Percentiles rank a stretch among this genome's conserved stretches.
Conservation (phyloP, 305 asterid genomes). For the Ajuga reptans region DNA sequence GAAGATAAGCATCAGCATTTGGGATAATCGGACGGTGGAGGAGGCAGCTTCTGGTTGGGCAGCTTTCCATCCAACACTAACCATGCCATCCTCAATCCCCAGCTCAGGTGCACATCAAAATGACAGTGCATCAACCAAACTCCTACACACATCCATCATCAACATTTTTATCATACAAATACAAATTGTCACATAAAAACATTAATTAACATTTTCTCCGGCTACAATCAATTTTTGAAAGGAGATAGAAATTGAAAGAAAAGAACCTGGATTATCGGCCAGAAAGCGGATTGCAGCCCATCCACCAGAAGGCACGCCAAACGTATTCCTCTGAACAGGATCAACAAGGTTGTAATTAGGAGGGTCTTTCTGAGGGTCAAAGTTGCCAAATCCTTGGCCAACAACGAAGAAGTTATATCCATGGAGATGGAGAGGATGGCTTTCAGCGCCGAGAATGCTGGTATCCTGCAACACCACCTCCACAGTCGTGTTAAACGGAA, state of each 20-base stretch:
- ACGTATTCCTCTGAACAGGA: constrained; percentile 51
- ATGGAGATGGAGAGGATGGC: constrained; percentile 24
- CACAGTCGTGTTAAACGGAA: constrained; percentile 39
- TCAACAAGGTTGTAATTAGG: constrained; percentile 42
- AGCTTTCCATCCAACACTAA: constrained; percentile 49
- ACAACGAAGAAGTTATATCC: constrained; percentile 30
- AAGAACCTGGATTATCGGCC: constrained; percentile 52
- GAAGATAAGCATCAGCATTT: constrained; percentile 26
- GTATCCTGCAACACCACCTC: constrained; percentile 38
- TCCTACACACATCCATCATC: constrained; percentile 22
- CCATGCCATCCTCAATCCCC: constrained; percentile 68
- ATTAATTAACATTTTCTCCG: too few relatives aligned
- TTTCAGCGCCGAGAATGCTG: constrained; percentile 22
- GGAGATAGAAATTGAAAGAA: too few relatives aligned
- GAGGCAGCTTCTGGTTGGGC: constrained; percentile 46
- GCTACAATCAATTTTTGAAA: too few relatives aligned
- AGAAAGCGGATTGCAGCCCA: constrained; percentile 56
- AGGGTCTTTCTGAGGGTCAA: constrained; percentile 39
- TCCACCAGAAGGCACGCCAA: constrained; percentile 51
- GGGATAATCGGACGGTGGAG: constrained; percentile 59
- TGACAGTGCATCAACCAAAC: constrained; percentile 63
- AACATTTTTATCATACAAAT: not conserved
- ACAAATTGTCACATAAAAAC: too few relatives aligned
- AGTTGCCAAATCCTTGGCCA: constrained; percentile 60
- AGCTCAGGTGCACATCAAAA: constrained; percentile 52